Percentiles rank a stretch among this genome's conserved stretches.
These are phyloP conservation scores for Epichloe bromicola DNA, from an alignment of 2,329 filamentous ascomycete genomes.

Conservation along the genomic window DNA sequence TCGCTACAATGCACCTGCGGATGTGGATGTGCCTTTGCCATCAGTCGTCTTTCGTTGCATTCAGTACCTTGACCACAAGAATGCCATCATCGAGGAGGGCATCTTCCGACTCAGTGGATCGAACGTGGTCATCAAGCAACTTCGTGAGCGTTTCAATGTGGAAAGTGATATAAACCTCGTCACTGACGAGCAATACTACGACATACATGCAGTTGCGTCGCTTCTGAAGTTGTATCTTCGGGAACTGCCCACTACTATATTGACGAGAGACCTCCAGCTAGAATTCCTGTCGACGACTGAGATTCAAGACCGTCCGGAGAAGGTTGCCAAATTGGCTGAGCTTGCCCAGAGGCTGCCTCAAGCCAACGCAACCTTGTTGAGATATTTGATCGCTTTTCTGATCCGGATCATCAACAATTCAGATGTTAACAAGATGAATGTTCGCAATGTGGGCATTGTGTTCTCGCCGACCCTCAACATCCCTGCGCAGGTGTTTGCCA, in stretches of 20 bases:
- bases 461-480: slow-evolving; percentile 97
- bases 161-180: slow-evolving; percentile 87
- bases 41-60: slow-evolving; percentile 93
- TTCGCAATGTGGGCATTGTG: slow-evolving; percentile 93
- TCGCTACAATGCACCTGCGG: slow-evolving; percentile 59
- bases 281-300: slow-evolving; percentile 81
- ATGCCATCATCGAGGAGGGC: slow-evolving; percentile 75
- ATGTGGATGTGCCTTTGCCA: slow-evolving; percentile 64
- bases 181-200: slow-evolving; percentile 72
- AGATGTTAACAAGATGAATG: slow-evolving; percentile 92
- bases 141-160: slow-evolving; percentile 84
- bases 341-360: slow-evolving; percentile 70
- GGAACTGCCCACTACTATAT: slow-evolving; percentile 79
- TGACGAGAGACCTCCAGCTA: slow-evolving; percentile 80
- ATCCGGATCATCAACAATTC: slow-evolving; percentile 87
- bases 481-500: slow-evolving; percentile 82
- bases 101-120: slow-evolving; percentile 97
- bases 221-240: slow-evolving; percentile 88
- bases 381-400: slow-evolving; percentile 76
- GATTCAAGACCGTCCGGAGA: slow-evolving; percentile 59
- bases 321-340: slow-evolving; percentile 61
- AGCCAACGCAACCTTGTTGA: slow-evolving; percentile 69
- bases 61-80: slow-evolving; percentile 76
- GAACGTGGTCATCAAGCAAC: slow-evolving; percentile 80
- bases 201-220: slow-evolving; percentile 91